Percentiles rank a stretch among this genome's conserved stretches.
Conservation (phyloP, 139 green algal genomes). For the Pleodorina starrii region DNA sequence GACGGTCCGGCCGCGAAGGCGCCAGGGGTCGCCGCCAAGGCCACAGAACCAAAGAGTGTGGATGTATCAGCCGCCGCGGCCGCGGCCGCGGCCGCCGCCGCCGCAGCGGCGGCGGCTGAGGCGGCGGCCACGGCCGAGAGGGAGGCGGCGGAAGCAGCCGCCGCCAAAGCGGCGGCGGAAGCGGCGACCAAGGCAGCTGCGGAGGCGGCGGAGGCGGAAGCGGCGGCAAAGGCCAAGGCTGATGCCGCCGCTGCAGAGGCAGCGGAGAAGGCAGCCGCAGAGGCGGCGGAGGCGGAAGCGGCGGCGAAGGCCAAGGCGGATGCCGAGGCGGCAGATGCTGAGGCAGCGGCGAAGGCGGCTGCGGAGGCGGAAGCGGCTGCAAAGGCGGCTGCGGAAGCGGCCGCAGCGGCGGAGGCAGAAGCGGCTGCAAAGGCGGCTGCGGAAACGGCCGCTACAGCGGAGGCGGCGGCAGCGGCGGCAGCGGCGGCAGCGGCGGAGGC, state of each 20-base stretch:
- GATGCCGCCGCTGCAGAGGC: neutral
- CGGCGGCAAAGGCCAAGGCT: neutral
- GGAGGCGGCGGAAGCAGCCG: too few species aligned
- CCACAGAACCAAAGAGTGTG: too few species aligned
- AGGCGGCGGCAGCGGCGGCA: neutral
- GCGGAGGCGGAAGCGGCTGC: neutral
- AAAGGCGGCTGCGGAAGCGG: neutral
- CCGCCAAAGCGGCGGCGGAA: too few species aligned
- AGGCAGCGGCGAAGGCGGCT: neutral
- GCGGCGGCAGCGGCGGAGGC: neutral
- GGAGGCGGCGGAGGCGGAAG: neutral
- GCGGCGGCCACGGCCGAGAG: too few species aligned
- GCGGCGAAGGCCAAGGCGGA: slow-evolving; percentile 10
- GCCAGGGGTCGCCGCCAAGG: too few species aligned
- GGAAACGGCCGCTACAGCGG: neutral
- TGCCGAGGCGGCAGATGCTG: neutral
- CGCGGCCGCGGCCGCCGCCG: too few species aligned
- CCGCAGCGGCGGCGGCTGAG: too few species aligned
- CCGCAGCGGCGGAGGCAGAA: neutral
- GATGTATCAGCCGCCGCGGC: too few species aligned
- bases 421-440: neutral
- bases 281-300: neutral
- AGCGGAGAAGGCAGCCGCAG: neutral
- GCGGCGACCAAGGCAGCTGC: too few species aligned
- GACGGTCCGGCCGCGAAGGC: too few species aligned